Conservation (phyloP, 140 eudicot genomes). For the Cichorium intybus region DNA sequence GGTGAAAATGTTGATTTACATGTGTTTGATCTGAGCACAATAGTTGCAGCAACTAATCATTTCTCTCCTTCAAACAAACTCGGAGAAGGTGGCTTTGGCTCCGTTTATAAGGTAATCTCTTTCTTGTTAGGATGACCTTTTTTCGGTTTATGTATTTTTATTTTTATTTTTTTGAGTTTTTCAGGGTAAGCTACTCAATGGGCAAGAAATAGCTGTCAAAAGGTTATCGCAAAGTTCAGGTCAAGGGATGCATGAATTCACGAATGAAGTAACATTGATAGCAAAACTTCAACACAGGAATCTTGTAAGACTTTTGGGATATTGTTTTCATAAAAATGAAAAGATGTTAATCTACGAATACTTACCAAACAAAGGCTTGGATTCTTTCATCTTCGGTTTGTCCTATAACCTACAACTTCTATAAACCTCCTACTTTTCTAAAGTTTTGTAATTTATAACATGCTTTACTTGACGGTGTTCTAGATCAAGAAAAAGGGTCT, state of each 20-base stretch:
- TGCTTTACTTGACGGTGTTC: not conserved
- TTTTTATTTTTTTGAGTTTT: not conserved
- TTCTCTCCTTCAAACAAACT: conserved; percentile 41
- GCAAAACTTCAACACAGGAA: conserved; percentile 71
- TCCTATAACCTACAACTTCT: not conserved
- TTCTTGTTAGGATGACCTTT: not conserved
- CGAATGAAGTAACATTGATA: conserved; percentile 49
- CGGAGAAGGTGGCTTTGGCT: conserved; percentile 82
- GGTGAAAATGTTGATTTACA: conserved; percentile 35
- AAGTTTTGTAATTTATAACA: not conserved
- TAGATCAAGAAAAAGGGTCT: conserved; percentile 27
- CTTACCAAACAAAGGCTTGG: conserved; percentile 60
- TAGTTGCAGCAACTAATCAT: conserved; percentile 43
- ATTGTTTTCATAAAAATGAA: conserved; percentile 48
- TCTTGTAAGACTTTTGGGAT: conserved; percentile 59
- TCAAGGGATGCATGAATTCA: conserved; percentile 61
- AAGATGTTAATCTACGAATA: conserved; percentile 60
- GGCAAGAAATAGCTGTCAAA: conserved; percentile 60
- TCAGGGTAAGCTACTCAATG: conserved; percentile 45
- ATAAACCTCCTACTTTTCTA: not conserved
- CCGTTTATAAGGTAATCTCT: conserved; percentile 57
- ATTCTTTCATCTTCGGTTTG: conserved; percentile 47
- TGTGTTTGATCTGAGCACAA: conserved; percentile 31
- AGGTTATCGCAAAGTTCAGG: conserved; percentile 49
- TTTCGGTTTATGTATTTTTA: not conserved